These are phyloP conservation scores for Chloranthus sessilifolius DNA, from an alignment of 164 flowering plant species.

Conservation along the genomic window DNA sequence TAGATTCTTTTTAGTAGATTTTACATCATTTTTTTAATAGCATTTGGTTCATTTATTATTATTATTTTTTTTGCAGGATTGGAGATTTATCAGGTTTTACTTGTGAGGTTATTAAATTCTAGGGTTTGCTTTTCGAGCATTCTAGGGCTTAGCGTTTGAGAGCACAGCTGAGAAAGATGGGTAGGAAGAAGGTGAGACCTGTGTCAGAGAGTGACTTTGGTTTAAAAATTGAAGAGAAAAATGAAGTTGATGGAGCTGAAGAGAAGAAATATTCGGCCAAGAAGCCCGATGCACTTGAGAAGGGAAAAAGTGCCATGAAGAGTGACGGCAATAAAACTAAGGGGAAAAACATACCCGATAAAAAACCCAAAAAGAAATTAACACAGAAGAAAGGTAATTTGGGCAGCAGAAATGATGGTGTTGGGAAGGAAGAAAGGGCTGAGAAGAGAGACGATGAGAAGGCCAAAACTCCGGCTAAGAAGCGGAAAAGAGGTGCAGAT, in stretches of 20 bases:
- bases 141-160: no score
- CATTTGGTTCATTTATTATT: background rate
- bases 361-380: background rate
- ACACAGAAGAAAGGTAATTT: background rate
- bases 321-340: background rate
- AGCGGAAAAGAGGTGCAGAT: slow-evolving; percentile 10
- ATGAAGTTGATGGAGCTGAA: no score
- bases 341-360: background rate
- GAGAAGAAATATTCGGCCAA: background rate
- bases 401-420: background rate
- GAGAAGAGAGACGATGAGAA: slow-evolving; percentile 3
- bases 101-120: background rate
- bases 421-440: background rate
- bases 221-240: no score
- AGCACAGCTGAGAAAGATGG: no score
- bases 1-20: background rate
- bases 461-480: background rate
- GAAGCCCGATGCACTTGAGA: background rate
- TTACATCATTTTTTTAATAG: background rate
- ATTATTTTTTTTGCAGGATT: slow-evolving; percentile 4
- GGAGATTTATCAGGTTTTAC: background rate
- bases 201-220: no score
- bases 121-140: background rate
- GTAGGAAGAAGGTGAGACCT: background rate
- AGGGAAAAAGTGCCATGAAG: background rate